Conservation (phyloP, 2,329 filamentous ascomycete species). For the Blastomyces parvus region DNA sequence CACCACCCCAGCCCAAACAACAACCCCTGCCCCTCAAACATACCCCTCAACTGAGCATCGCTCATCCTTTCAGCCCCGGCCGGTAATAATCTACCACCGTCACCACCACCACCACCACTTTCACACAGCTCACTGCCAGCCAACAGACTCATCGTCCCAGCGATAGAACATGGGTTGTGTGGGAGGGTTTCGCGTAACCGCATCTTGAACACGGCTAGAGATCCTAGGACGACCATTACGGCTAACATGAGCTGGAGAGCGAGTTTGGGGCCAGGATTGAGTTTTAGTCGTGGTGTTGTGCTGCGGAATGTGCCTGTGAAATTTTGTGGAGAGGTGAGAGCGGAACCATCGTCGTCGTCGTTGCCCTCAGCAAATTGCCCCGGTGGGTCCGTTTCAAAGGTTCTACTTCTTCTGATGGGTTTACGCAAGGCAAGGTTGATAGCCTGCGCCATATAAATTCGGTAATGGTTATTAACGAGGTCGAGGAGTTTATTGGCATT, state of each 20-base stretch:
- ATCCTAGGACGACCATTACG: not conserved
- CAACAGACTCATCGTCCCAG: conserved; percentile 5
- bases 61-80: not conserved
- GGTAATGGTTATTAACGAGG: not conserved
- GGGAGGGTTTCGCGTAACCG: not conserved
- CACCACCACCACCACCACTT: not conserved
- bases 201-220: not conserved
- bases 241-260: not conserved
- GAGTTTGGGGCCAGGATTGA: not conserved
- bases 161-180: not conserved
- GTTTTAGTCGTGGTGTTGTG: not conserved
- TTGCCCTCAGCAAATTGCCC: not conserved
- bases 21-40: conserved; percentile 1
- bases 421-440: not conserved
- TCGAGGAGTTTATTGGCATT: not conserved
- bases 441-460: not conserved
- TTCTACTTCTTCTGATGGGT: not conserved
- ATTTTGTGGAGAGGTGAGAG: not conserved
- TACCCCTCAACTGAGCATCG: not conserved
- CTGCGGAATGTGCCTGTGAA: not conserved
- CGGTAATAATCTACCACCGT: not conserved
- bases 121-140: conserved; percentile 7
- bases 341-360: not conserved
- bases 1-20: conserved; percentile 6
- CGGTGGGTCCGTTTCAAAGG: not conserved